These are phyloP conservation scores for Phaffia rhodozyma DNA, from an alignment of 1,284 basidiomycete species.

Conservation along the genomic window DNA sequence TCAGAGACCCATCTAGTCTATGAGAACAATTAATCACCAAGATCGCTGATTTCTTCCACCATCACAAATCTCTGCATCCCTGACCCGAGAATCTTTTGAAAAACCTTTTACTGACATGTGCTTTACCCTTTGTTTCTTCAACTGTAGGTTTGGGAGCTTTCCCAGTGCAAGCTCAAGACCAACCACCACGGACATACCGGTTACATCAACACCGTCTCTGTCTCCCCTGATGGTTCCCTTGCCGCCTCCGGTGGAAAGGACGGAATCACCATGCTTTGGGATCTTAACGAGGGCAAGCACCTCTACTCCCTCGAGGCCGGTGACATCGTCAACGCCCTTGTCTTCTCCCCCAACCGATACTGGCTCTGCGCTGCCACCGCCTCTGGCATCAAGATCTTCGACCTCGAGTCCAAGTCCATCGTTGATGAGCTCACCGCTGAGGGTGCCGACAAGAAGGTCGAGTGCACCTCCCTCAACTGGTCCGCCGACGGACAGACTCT, in stretches of 20 bases:
- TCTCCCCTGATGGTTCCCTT: constrained; percentile 97
- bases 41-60: constrained; percentile 47
- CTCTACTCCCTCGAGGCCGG: constrained; percentile 99
- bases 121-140: constrained; percentile 1
- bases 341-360: constrained; percentile 99
- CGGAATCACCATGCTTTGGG: constrained; percentile 99
- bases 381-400: constrained; percentile 98
- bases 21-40: constrained; percentile 66
- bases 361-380: constrained; percentile 99
- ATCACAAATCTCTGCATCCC: background rate
- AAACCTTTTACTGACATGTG: constrained; percentile 7
- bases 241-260: constrained; percentile 99
- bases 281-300: constrained; percentile 99
- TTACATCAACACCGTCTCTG: constrained; percentile 98
- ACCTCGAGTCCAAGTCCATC: constrained; percentile 97
- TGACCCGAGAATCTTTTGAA: background rate
- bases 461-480: constrained; percentile 97
- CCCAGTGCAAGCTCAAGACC: constrained; percentile 99
- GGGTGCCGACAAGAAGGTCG: constrained; percentile 59
- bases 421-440: constrained; percentile 94
- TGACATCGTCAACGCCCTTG: constrained; percentile 96
- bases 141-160: constrained; percentile 92
- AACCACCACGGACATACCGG: constrained; percentile 99
- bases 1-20: constrained; percentile 51
- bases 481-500: constrained; percentile 95